These are phyloP conservation scores for Erysimum cheiri DNA, from an alignment of 441 rosid species.

Conservation along the genomic window DNA sequence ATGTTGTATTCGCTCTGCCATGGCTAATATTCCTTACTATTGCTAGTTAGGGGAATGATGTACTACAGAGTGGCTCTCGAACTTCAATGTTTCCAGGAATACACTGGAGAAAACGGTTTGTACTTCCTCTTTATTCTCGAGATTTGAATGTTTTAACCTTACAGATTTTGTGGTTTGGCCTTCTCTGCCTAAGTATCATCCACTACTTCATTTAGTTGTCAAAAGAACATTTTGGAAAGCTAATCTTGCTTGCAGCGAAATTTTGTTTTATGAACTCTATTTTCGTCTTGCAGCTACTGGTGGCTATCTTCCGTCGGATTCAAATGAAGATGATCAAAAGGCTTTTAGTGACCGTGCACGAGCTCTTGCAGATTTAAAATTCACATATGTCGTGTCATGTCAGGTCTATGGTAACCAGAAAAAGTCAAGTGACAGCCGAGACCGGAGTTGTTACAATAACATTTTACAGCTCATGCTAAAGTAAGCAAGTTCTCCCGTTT, in stretches of 20 bases:
- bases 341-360: slow-evolving; percentile 52
- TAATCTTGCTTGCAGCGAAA: slow-evolving; percentile 20
- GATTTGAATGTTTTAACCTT: slow-evolving; percentile 17
- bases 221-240: slow-evolving; percentile 8
- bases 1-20: slow-evolving; percentile 13
- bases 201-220: slow-evolving; percentile 28
- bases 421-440: slow-evolving; percentile 62
- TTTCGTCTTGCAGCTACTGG: slow-evolving; percentile 49
- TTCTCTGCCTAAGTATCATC: slow-evolving; percentile 25
- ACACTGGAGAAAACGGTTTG: slow-evolving; percentile 68
- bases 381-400: slow-evolving; percentile 97
- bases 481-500: slow-evolving; percentile 55
- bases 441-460: slow-evolving; percentile 76
- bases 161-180: slow-evolving; percentile 4
- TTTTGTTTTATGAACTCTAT: slow-evolving; percentile 28
- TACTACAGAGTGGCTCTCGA: slow-evolving; percentile 84
- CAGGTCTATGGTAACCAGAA: slow-evolving; percentile 86
- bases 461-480: slow-evolving; percentile 84
- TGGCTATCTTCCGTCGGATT: slow-evolving; percentile 46
- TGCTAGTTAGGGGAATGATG: slow-evolving; percentile 98
- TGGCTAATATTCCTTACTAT: slow-evolving; percentile 29
- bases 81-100: slow-evolving; percentile 79
- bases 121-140: slow-evolving; percentile 34
- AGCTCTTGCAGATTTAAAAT: slow-evolving; percentile 90
- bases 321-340: slow-evolving; percentile 44